Base-by-base conservation (phyloP, 352 stramenopile genomes). In the Pythium sukuiense region DNA sequence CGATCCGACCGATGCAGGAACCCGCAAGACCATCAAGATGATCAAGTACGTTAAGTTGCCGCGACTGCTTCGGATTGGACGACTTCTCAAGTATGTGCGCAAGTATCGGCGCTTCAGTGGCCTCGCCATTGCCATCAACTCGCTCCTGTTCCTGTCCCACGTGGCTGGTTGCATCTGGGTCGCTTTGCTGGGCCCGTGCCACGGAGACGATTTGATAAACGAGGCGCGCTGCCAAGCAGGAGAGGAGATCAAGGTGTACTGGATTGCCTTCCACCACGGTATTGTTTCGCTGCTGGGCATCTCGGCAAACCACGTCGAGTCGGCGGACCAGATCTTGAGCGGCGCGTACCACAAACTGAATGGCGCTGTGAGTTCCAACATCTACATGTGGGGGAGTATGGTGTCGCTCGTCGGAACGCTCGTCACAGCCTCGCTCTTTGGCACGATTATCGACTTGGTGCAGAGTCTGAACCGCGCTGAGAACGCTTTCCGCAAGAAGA, bases 11-110 rank as follows among this genome's bases (percentile, higher is more conserved):
- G 69, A 72, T 59, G 66, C 77, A 29, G 80, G 79, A 12, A 89
- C 79, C 3, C 81, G 81, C 14, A 87, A 89, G 59, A 85, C 77
- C n/a, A 77, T 89, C 67, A 89, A 89, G 61, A 80, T 87, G 70
- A 83, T 89, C 55, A 89, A 88, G 72, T 89, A 89, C 63, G 74
- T 89, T 35, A 89, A 89, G 50, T 63, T 89, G 18, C 81, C 81
- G 1, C 71, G 78, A 1, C 57, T 89, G 16, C 69, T 89, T 26
- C 81, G 81, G 6, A 76, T 89, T 32, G 81, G 81, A 1, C 79
- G 81, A 3, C 78, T 88, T 58, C 60, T 86, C 65, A 89, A 78
- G 59, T 83, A 82, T 57, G 61, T 89, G 2, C 72, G 79, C n/a
- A 61, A 69, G 29, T 89, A 89, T 69, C 84, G 80, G 46, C 73